Evolutionary conservation across 2,329 filamentous ascomycete genomes (phyloP).

Genomic region (Mariannaea elegans): DNA sequence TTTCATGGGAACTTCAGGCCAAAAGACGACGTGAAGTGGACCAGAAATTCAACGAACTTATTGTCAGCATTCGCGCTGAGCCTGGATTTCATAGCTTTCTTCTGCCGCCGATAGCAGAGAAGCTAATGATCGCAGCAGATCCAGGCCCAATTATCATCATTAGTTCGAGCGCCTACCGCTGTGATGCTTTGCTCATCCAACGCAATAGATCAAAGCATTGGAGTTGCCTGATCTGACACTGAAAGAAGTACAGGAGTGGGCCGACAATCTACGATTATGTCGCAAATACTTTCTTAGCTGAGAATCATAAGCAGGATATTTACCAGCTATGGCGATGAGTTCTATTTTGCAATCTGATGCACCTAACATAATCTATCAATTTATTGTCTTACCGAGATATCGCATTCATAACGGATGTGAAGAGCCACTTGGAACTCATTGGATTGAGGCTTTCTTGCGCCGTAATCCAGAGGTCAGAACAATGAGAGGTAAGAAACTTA

Average conservation of each 20-base stretch:
- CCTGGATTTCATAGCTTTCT: background rate
- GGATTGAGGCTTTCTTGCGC: too few species aligned
- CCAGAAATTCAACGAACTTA: background rate
- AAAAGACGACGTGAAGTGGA: background rate
- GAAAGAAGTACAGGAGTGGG: background rate
- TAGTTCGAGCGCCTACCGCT: background rate
- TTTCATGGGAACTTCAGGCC: background rate
- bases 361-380: too few species aligned
- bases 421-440: too few species aligned
- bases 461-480: too few species aligned
- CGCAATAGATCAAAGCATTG: background rate
- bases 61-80: background rate
- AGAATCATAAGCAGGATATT: too few species aligned
- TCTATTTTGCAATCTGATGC: too few species aligned
- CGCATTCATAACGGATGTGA: too few species aligned
- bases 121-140: background rate
- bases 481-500: too few species aligned
- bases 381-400: too few species aligned
- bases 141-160: slow-evolving; percentile 2
- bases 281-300: too few species aligned
- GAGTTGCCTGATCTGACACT: background rate
- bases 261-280: background rate
- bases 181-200: slow-evolving; percentile 4
- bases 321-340: too few species aligned
- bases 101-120: background rate